Conservation (phyloP, 176 grass and related monocot genomes). For the Chrysopogon serrulatus region DNA sequence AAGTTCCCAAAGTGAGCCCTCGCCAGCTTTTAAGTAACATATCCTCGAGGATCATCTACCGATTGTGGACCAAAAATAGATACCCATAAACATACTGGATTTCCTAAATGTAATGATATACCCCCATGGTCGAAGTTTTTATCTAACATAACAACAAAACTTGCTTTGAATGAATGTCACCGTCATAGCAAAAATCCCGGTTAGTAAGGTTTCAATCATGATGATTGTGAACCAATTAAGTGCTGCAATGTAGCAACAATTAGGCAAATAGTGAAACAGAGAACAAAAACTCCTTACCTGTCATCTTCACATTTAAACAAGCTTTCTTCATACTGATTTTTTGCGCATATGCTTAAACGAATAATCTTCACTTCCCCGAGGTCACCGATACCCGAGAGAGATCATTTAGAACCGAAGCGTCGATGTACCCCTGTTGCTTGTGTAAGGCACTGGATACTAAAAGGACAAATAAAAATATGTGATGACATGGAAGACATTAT, state of each 20-base stretch:
- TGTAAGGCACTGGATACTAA: slow-evolving; percentile 69
- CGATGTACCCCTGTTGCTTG: slow-evolving; percentile 73
- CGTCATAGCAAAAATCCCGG: not conserved
- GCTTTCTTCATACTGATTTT: slow-evolving; percentile 99
- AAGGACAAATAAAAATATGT: slow-evolving; percentile 8
- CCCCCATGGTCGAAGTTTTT: not conserved
- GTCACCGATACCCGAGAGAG: slow-evolving; percentile 97
- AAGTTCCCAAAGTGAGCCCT: not conserved
- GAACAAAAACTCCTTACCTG: slow-evolving; percentile 32
- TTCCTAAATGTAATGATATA: not conserved
- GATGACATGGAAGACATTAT: not conserved
- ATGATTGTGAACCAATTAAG: not conserved
- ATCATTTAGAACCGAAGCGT: slow-evolving; percentile 77
- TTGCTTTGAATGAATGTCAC: not conserved
- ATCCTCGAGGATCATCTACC: not conserved
- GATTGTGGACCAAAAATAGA: not conserved
- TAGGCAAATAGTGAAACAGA: not conserved
- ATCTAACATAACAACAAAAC: not conserved
- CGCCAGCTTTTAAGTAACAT: not conserved
- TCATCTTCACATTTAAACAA: slow-evolving; percentile 99
- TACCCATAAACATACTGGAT: not conserved
- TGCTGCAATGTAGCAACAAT: not conserved
- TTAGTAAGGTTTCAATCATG: not conserved
- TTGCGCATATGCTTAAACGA: slow-evolving; percentile 99
- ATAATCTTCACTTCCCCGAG: slow-evolving; percentile 99